Evolutionary conservation across 345 rosid genomes (phyloP).

Genomic region (Mercurialis annua): DNA sequence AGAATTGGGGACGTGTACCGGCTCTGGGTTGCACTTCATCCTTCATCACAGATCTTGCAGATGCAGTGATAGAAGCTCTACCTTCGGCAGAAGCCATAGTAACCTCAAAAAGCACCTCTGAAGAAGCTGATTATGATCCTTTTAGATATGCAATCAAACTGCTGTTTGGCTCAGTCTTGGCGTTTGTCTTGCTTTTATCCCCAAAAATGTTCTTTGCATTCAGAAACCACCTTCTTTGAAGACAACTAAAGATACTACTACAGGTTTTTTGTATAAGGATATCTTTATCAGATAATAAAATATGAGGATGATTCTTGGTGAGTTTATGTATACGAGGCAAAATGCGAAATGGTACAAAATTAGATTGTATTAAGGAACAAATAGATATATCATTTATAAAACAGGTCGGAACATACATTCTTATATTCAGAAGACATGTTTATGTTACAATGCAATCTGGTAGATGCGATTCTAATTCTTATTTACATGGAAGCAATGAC

Average conservation of each 20-base stretch:
- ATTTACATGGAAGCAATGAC: slow-evolving; percentile 32
- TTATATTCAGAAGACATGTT: not conserved
- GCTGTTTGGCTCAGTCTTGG: slow-evolving; percentile 74
- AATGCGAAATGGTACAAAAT: too few relatives aligned
- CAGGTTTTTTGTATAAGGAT: not conserved
- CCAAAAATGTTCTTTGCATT: slow-evolving; percentile 60
- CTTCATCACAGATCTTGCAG: slow-evolving; percentile 85
- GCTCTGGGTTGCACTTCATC: slow-evolving; percentile 78
- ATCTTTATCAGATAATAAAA: not conserved
- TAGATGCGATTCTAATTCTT: not conserved
- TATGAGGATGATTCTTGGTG: not conserved
- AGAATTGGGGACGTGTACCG: slow-evolving; percentile 93
- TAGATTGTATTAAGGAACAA: too few relatives aligned
- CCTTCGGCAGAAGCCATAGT: slow-evolving; percentile 66
- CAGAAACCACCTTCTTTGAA: slow-evolving; percentile 47
- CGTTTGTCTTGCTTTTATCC: slow-evolving; percentile 58
- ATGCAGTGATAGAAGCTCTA: slow-evolving; percentile 80
- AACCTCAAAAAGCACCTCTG: slow-evolving; percentile 30
- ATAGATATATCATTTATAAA: too few relatives aligned
- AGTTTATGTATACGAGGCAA: too few relatives aligned
- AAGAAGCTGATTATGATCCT: slow-evolving; percentile 48
- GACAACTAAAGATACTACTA: not conserved
- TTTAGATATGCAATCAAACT: slow-evolving; percentile 47
- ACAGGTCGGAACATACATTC: not conserved
- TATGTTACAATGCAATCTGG: not conserved